Conservation (phyloP, 345 rosid genomes). For the Gossypium stocksii region DNA sequence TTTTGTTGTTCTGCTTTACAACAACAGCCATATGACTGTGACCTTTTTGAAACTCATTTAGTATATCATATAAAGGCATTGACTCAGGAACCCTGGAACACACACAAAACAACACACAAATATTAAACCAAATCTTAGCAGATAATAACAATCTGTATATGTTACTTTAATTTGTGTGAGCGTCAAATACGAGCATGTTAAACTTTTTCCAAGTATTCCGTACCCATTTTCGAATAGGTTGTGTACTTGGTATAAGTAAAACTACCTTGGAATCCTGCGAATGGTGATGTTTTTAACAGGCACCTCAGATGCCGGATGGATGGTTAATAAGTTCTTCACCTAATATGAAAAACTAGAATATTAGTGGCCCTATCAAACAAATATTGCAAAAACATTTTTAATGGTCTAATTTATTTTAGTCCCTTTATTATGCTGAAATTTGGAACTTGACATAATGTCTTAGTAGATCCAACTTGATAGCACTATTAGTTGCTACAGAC, state of each 20-base stretch:
- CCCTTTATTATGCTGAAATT: too few relatives aligned
- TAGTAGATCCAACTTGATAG: too few relatives aligned
- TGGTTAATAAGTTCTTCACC: conserved; percentile 58
- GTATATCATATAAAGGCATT: conserved; percentile 57
- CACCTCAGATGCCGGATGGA: conserved; percentile 47
- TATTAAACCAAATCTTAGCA: not conserved
- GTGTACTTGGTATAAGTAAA: not conserved
- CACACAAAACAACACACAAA: not conserved
- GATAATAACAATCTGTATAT: too few relatives aligned
- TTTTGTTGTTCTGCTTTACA: conserved; percentile 29
- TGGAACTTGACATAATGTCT: too few relatives aligned
- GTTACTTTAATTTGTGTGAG: too few relatives aligned
- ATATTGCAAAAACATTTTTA: too few relatives aligned
- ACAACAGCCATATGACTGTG: conserved; percentile 74
- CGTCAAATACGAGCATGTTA: too few relatives aligned
- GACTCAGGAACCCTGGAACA: conserved; percentile 41
- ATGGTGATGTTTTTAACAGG: conserved; percentile 53
- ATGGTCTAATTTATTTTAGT: too few relatives aligned
- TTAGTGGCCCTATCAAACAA: not conserved
- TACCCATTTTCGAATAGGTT: not conserved
- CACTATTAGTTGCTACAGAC: too few relatives aligned
- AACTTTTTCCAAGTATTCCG: too few relatives aligned
- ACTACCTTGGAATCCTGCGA: conserved; percentile 64
- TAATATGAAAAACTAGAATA: conserved; percentile 6
- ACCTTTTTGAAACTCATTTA: conserved; percentile 71